Percentiles rank a stretch among this genome's conserved stretches.
Conservation (phyloP, 2,329 filamentous ascomycete genomes). For the Clonostachys chloroleuca region DNA sequence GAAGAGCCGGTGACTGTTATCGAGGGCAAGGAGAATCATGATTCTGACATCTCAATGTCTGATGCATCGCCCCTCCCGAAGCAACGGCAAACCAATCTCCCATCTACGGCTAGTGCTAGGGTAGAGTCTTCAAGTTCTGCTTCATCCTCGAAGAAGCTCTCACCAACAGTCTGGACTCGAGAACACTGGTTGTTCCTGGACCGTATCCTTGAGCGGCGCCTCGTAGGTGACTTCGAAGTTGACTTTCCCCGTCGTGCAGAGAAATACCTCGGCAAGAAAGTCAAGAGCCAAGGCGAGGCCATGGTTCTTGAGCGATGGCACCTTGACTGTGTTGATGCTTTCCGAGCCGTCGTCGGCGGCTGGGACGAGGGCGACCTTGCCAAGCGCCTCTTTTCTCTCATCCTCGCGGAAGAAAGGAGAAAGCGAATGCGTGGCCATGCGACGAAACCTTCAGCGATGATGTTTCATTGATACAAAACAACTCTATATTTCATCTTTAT, state of each 20-base stretch:
- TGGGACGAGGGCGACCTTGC: constrained; percentile 46
- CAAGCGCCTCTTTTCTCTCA: constrained; percentile 47
- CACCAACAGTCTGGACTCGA: constrained; percentile 39
- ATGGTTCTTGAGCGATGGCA: constrained; percentile 52
- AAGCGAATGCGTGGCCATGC: constrained; percentile 6
- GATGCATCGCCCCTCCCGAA: constrained; percentile 15
- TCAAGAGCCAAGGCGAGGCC: constrained; percentile 37
- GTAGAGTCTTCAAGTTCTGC: background rate
- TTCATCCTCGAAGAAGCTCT: constrained; percentile 18
- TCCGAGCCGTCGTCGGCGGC: constrained; percentile 37
- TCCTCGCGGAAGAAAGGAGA: constrained; percentile 41
- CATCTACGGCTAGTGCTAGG: no score
- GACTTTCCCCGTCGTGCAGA: constrained; percentile 18
- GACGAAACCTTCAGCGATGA: constrained; percentile 9
- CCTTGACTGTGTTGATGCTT: constrained; percentile 52
- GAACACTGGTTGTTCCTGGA: constrained; percentile 51
- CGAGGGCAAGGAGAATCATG: constrained; percentile 26
- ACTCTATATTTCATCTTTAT: constrained; percentile 1
- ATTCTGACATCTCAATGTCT: constrained; percentile 15
- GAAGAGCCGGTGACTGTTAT: constrained; percentile 5
- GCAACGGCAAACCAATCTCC: background rate
- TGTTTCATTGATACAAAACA: constrained; percentile 19
- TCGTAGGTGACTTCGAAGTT: constrained; percentile 26
- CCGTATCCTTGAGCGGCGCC: constrained; percentile 43
- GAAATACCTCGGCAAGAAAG: constrained; percentile 38